A percentile compares a stretch with the other conserved stretches of the same genome.
These are phyloP conservation scores for Sequoiadendron giganteum DNA, from an alignment of 75 land plant genomes.

Conservation along the genomic window DNA sequence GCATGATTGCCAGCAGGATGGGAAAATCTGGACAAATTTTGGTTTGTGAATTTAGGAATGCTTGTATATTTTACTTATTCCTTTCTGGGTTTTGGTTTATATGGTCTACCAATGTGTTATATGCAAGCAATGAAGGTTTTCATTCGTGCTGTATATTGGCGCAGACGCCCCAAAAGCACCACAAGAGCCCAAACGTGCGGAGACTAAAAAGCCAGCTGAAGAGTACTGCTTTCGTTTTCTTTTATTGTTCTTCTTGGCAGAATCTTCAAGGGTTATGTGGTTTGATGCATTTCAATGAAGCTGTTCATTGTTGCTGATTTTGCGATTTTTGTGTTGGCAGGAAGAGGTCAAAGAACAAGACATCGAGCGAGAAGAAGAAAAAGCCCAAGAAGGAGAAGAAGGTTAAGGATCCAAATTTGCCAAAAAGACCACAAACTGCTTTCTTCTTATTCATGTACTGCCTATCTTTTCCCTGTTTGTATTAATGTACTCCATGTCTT, in stretches of 20 bases:
- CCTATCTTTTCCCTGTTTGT: neutral
- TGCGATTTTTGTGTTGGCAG: neutral
- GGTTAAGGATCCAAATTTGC: slow-evolving; percentile 42
- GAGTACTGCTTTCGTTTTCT: slow-evolving; percentile 13
- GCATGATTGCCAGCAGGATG: slow-evolving; percentile 62
- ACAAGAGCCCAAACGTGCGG: slow-evolving; percentile 22
- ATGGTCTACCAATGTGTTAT: neutral
- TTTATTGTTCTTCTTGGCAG: no score
- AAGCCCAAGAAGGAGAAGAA: slow-evolving; percentile 39
- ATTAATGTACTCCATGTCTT: slow-evolving; percentile 38
- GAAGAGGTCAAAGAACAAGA: slow-evolving; percentile 6
- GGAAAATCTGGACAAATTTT: slow-evolving; percentile 51
- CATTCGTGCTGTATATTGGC: neutral
- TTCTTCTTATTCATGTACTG: slow-evolving; percentile 70
- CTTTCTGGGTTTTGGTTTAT: neutral
- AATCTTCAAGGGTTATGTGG: no score
- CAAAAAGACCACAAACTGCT: slow-evolving; percentile 71
- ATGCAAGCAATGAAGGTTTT: neutral
- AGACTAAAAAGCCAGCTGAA: slow-evolving; percentile 42
- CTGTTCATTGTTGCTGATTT: neutral
- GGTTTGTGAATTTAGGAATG: slow-evolving; percentile 11
- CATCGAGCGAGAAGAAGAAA: slow-evolving; percentile 24
- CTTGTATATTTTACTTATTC: neutral
- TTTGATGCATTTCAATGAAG: neutral
- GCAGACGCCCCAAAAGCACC: slow-evolving; percentile 42